Conservation (phyloP, 257 asterid species). For the Solanum chiquidenum region DNA sequence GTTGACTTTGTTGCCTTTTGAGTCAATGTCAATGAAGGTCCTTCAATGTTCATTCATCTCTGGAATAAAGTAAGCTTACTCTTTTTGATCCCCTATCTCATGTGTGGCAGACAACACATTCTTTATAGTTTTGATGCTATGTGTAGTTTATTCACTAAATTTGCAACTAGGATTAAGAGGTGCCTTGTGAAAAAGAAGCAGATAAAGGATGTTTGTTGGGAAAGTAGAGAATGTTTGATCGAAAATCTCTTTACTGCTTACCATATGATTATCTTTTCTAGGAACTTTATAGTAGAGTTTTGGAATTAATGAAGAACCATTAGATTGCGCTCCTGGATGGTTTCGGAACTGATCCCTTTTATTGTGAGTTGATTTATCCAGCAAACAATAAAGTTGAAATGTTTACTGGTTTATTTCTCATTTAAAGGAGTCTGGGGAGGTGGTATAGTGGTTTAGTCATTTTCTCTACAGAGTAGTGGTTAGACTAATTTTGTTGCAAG, state of each 20-base stretch:
- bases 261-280: neutral
- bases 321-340: neutral
- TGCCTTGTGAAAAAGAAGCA: neutral
- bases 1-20: constrained; percentile 61
- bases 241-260: neutral
- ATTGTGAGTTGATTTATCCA: neutral
- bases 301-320: neutral
- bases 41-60: constrained; percentile 75
- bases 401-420: neutral
- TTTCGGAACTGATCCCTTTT: neutral
- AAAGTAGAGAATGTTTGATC: neutral
- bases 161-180: neutral
- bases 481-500: neutral
- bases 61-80: constrained; percentile 50
- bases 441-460: neutral
- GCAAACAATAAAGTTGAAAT: neutral
- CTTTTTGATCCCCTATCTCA: neutral
- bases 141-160: neutral
- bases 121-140: neutral
- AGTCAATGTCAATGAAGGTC: constrained; percentile 71
- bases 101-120: neutral
- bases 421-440: neutral
- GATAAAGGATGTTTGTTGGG: neutral
- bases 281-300: neutral
- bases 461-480: neutral